Base-by-base conservation (phyloP, 495 filamentous ascomycete genomes). In the Penicillium argentinense region DNA sequence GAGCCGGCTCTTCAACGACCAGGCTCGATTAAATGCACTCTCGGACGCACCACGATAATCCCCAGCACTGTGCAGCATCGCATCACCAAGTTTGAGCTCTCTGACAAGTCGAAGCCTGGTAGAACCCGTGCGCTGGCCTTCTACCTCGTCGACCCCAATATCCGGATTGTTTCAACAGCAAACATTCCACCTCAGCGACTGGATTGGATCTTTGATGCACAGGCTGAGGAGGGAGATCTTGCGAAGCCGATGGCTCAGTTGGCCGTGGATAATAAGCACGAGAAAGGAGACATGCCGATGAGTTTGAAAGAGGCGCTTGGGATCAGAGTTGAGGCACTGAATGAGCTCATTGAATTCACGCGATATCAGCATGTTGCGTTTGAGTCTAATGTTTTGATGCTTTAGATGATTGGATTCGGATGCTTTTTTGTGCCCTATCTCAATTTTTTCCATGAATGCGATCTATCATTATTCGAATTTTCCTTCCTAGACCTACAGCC, bases 61-160 rank as follows among this genome's bases (percentile, higher is more conserved):
- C 69, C 71, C 3, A 72, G 66, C 47, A 64, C 56, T 3, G 41
- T 74, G 8, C 80, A 83, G 32, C 79, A 82, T 44, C 63, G 64
- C 7, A 63, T 78, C 3, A 62, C 62, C 3, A 52, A 59, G 0
- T 77, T 79, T 52, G 43, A 49, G 9, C 68, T 84, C 1, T 56
- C 45, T 7, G 79, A 84, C 49, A 51, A 43, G 9, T 69, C 69
- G 5, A 78, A 75, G 56, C 64, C 69, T 0, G 81, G 80, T 5
- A 65, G 73, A 26, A 48, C 57, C 1, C 66, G 72, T n/a, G 64
- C 75, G 30, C 32, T 84, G 1, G 69, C 63, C 0, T 62, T 84
- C 14, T 80, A 71, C 54, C 66, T 85, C 4, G 64, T 84, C 11
- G 78, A 84, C 51, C 81, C 81, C 0, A 62, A 72, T 22, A 60